phyloP scores from a whole-genome alignment of 805 yeast species.

The Candida takata region DNA sequence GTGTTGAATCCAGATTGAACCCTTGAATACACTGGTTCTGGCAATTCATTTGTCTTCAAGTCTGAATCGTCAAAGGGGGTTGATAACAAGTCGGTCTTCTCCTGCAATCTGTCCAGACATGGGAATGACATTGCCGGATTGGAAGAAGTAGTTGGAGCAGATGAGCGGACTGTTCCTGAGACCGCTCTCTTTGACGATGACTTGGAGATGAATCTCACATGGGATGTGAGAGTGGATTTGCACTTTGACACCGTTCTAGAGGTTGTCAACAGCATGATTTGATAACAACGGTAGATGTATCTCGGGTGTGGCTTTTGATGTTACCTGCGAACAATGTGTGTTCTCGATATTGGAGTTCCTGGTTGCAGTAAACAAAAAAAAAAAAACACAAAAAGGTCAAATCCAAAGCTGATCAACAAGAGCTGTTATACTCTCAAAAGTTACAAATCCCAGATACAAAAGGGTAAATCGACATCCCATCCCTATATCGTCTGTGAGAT shows the following conservation, averaged over 20 bases:
- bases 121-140: constrained; percentile 48
- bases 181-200: constrained; percentile 6
- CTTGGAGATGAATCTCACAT: constrained; percentile 7
- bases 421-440: too few relatives aligned
- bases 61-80: constrained; percentile 8
- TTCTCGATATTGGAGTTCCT: neutral
- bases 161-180: constrained; percentile 1
- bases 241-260: neutral
- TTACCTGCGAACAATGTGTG: too few relatives aligned
- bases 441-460: too few relatives aligned
- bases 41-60: constrained; percentile 41
- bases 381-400: too few relatives aligned
- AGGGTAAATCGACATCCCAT: too few relatives aligned
- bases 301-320: too few relatives aligned
- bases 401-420: too few relatives aligned
- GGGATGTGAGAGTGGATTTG: neutral
- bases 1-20: constrained; percentile 62
- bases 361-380: neutral
- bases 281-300: too few relatives aligned
- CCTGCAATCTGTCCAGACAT: constrained; percentile 73
- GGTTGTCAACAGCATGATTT: neutral
- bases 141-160: constrained; percentile 7
- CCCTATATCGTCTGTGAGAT: too few relatives aligned
- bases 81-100: constrained; percentile 32
- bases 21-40: constrained; percentile 78